phyloP scores from a whole-genome alignment of 768 basidiomycete species.

The Hericium coralloides region DNA sequence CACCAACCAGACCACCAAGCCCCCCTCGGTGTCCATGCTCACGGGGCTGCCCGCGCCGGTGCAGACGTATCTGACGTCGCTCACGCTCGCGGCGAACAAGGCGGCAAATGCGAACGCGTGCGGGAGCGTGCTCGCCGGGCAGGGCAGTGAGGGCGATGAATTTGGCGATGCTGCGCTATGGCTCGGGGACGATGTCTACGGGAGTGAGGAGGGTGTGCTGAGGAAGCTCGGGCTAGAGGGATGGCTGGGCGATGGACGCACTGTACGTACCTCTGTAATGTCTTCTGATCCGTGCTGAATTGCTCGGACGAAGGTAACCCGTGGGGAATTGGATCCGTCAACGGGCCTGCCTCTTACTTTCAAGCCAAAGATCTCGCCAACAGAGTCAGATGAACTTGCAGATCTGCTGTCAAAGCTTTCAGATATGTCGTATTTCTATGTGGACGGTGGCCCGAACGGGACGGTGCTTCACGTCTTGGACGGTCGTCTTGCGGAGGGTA shows the following conservation, averaged over 20 bases:
- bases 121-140: conserved; percentile 47
- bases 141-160: conserved; percentile 48
- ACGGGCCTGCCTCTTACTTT: conserved; percentile 9
- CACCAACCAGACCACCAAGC: background rate
- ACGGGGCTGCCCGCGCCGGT: conserved; percentile 5
- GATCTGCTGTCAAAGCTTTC: conserved; percentile 9
- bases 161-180: conserved; percentile 44
- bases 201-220: conserved; percentile 25
- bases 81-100: conserved; percentile 30
- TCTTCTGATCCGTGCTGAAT: no score
- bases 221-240: conserved; percentile 16
- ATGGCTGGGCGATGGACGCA: conserved; percentile 2
- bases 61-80: conserved; percentile 11
- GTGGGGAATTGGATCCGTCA: background rate
- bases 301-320: background rate
- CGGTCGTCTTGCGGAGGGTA: conserved; percentile 9
- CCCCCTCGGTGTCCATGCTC: background rate
- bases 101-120: conserved; percentile 32
- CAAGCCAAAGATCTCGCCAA: background rate
- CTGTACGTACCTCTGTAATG: conserved; percentile 1
- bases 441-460: background rate
- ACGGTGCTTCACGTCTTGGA: conserved; percentile 7
- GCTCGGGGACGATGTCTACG: conserved; percentile 33
- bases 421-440: conserved; percentile 7
- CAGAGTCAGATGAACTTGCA: conserved; percentile 5